Evolutionary conservation across 495 filamentous ascomycete genomes (phyloP), one percentile per base, ranked within the genome.

Genomic region (Glarea lozoyensis): DNA sequence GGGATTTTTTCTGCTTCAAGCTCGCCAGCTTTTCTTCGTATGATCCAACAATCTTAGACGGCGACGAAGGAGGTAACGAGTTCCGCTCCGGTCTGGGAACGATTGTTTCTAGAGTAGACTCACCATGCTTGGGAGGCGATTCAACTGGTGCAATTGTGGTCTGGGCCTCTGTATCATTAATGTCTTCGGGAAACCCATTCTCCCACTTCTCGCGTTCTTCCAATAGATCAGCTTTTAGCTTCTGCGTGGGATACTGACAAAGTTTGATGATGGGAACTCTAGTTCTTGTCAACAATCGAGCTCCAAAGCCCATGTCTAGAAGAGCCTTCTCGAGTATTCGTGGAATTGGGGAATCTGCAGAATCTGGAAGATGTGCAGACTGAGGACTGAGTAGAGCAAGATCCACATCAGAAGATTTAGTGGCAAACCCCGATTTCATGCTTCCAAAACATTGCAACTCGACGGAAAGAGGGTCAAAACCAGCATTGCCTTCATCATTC

Each of bases 221-320:
- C n/a, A 66, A 42, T 2, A 87, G 64, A 12, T 63, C 65, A 3
- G 47, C 29, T 12, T 65, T 63, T 12, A 87, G 67, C 17, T 70
- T 58, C 4, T 60, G 51, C 0, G 67, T 66, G 4, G 84, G 84
- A 43, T 70, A 73, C 54, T 88, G 72, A 60, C 82, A 88, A 22
- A 93, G 62, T 50, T 87, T 86, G 54, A 93, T 78, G 43, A 92
- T 89, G 17, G 87, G 87, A 21, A 88, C 78, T 48, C 85, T 72
- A 6, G 87, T 88, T 25, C 68, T 70, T 16, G 81, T 78, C 6
- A 89, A 69, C 6, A 90, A 60, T 1, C 81, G 68, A 16, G 80
- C 83, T 29, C 82, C 82, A 44, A 77, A 76, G 0, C 81, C 83
- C 23, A 67, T 50, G 3, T 83, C 68, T n/a, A 88, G 66, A n/a